phyloP scores from a whole-genome alignment of 208 protist species.

The Naegleria gruberi region DNA sequence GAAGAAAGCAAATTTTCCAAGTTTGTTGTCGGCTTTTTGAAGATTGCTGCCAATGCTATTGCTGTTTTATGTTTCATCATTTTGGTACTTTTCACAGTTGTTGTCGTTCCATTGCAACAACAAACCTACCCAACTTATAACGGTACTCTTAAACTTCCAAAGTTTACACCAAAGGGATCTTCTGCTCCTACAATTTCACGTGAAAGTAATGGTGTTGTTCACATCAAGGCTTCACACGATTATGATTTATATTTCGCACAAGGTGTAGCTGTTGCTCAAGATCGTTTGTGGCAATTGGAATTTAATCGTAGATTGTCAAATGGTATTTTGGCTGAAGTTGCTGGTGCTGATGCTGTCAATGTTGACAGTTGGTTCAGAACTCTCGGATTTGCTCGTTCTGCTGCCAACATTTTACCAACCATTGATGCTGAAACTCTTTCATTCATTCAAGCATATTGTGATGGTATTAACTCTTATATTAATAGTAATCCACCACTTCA shows the following conservation, averaged over 20 bases:
- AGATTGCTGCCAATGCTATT: not conserved
- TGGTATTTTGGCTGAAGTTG: slow-evolving; percentile 10
- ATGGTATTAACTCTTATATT: slow-evolving; percentile 18
- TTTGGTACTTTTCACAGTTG: not conserved
- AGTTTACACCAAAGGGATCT: not conserved
- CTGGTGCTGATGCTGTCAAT: not conserved
- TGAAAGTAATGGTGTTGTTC: not conserved
- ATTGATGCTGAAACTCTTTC: not conserved
- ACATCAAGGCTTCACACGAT: slow-evolving; percentile 5
- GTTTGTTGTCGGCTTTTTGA: not conserved
- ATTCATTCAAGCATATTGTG: not conserved
- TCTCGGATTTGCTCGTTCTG: not conserved
- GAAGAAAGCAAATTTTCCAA: slow-evolving; percentile 5
- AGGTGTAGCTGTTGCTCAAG: slow-evolving; percentile 14
- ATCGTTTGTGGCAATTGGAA: slow-evolving; percentile 23
- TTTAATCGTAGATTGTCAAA: not conserved
- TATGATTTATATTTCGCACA: slow-evolving; percentile 22
- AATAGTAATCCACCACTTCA: not conserved
- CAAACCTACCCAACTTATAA: not conserved
- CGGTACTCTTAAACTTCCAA: not conserved
- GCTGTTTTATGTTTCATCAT: not conserved
- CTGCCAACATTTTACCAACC: not conserved
- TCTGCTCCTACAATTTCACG: not conserved
- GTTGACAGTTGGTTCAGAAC: not conserved
- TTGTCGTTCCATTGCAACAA: slow-evolving; percentile 5